Percentiles rank a stretch among this genome's conserved stretches.
phyloP scores from a whole-genome alignment of 2,329 filamentous ascomycete genomes.

The Dichotomopilus funicola region DNA sequence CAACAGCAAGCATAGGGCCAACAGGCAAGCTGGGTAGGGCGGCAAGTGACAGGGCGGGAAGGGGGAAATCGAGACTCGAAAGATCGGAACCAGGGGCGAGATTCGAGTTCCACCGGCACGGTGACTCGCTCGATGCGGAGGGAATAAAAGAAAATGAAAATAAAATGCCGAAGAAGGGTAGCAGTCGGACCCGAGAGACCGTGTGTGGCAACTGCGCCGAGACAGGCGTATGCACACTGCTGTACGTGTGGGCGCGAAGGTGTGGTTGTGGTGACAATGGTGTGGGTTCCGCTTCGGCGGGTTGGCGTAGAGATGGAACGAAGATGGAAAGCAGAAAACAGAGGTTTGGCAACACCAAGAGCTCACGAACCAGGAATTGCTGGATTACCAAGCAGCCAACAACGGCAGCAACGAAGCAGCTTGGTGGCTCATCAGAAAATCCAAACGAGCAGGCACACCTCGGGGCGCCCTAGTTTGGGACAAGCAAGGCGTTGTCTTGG shows the following conservation, averaged over 20 bases:
- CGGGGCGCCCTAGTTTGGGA: slow-evolving; percentile 5
- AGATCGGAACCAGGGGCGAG: not conserved
- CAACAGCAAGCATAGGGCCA: not conserved
- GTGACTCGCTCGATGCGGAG: not conserved
- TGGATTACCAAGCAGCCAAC: no score
- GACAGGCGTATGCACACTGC: not conserved
- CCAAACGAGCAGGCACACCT: no score
- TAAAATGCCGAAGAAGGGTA: slow-evolving; percentile 2
- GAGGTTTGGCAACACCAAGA: no score
- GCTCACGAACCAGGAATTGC: no score
- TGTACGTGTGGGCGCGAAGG: no score
- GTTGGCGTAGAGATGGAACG: no score
- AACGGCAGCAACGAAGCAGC: no score
- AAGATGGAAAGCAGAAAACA: no score
- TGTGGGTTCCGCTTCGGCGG: no score
- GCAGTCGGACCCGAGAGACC: not conserved
- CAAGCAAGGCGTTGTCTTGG: slow-evolving; percentile 12
- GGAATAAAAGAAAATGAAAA: not conserved
- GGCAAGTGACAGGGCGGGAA: not conserved
- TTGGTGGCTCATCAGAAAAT: no score
- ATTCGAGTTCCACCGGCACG: not conserved
- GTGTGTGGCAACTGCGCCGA: slow-evolving; percentile 1
- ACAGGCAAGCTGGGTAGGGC: not conserved
- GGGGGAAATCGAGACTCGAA: not conserved
- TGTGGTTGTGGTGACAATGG: no score